These are phyloP conservation scores for Lablab purpureus DNA, from an alignment of 306 rosid genomes.

Conservation along the genomic window DNA sequence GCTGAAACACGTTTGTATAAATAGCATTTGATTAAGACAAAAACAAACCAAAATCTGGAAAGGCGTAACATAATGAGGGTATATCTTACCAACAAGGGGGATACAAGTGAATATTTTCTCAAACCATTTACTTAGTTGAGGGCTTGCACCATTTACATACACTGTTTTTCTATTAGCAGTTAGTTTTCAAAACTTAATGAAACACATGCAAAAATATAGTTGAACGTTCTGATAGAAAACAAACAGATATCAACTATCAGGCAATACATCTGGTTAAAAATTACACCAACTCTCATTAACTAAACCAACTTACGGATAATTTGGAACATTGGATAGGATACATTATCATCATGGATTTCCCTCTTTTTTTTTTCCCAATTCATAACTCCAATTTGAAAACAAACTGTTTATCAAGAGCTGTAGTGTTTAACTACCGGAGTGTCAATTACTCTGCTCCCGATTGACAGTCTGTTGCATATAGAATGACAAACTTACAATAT, in stretches of 20 bases:
- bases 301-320: neutral
- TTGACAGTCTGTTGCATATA: neutral
- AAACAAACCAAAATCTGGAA: conserved; percentile 26
- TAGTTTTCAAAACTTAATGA: neutral
- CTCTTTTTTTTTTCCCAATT: neutral
- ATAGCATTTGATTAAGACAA: conserved; percentile 27
- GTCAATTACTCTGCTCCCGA: neutral
- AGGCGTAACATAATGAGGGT: neutral
- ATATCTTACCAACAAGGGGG: neutral
- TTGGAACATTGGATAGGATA: conserved; percentile 11
- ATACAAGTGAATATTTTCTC: conserved; percentile 20
- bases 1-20: conserved; percentile 47
- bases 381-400: neutral
- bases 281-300: conserved; percentile 12
- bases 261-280: neutral
- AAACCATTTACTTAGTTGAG: conserved; percentile 22
- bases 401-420: neutral
- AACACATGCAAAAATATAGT: neutral
- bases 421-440: neutral
- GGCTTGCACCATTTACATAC: neutral
- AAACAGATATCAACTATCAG: neutral
- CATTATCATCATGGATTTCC: neutral
- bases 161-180: neutral
- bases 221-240: neutral
- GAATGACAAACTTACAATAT: neutral